Base-by-base conservation (phyloP, 2,329 filamentous ascomycete genomes). In the Claviceps lovelessii region DNA sequence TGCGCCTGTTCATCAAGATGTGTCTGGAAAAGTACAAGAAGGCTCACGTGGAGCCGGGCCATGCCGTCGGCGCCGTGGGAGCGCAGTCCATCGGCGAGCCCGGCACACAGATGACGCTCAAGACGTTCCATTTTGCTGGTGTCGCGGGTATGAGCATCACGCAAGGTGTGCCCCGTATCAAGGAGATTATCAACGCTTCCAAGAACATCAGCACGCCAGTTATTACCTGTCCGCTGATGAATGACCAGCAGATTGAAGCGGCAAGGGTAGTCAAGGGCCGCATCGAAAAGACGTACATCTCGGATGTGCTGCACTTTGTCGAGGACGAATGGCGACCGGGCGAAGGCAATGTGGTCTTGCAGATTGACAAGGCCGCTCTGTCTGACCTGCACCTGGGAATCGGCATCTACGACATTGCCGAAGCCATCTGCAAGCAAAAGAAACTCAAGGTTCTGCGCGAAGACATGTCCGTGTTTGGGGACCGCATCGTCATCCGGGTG, bases 101-200 rank as follows among this genome's bases (percentile, higher is more conserved):
- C 0, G 93, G 93, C 67, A 98, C 93, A 0, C 93, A 98, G 70
- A 98, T 98, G 93, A 98, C 93, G 1, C 74, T 98, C 59, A 97
- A 97, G 73, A 97, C 93, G 67, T 97, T 97, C 82, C 93, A 97
- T 86, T 98, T 98, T 75, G 93, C 93, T 67, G 93, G 93, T 86
- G 93, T 98, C 59, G 93, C 93, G 47, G 91, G 91, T 68, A 97
- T 98, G 93, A 95, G 89, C 78, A 95, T 98, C 66, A 98, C 93
- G 0, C 89, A 96, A 66, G 93, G 93, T 87, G 93, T 98, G 7
- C 93, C 93, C 1, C 91, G 93, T 84, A 98, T 98, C 75, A 98
- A 98, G 73, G 93, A 98, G 76, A 98, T 98, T 61, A 98, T 98
- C 82, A 98, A 98, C 72, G 93, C 93, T 6, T 95, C 90, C 9